A percentile compares a stretch with the other conserved stretches of the same genome.
These are phyloP conservation scores for Hypoxylon trugodes DNA, from an alignment of 495 filamentous ascomycete species.

Conservation along the genomic window DNA sequence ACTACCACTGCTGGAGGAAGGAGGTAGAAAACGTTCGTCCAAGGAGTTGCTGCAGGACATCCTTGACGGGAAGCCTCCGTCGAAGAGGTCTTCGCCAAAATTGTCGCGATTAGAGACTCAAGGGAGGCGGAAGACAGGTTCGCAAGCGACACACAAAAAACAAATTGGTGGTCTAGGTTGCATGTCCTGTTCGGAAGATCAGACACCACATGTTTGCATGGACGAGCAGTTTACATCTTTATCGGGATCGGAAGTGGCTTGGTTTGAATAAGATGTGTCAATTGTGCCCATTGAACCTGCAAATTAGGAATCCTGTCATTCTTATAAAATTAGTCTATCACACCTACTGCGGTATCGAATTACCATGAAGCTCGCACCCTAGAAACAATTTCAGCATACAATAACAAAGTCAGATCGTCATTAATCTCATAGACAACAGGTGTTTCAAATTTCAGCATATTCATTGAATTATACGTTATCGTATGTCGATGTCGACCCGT, in stretches of 20 bases:
- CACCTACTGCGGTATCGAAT: no score
- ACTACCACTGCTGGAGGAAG: conserved; percentile 12
- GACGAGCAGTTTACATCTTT: conserved; percentile 29
- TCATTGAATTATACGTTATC: no score
- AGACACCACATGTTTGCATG: conserved; percentile 33
- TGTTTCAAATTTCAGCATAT: no score
- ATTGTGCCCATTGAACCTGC: neutral
- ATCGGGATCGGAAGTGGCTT: conserved; percentile 22
- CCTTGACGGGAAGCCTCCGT: conserved; percentile 5
- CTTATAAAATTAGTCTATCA: no score
- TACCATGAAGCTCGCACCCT: no score
- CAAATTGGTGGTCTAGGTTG: neutral
- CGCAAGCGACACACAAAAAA: conserved; percentile 1
- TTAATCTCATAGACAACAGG: no score
- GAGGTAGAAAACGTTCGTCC: conserved; percentile 14
- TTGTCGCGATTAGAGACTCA: conserved; percentile 4
- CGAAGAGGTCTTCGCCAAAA: conserved; percentile 12
- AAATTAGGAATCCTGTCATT: conserved; percentile 4
- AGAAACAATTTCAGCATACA: no score
- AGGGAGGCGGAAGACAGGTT: conserved; percentile 1
- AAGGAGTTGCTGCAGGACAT: conserved; percentile 24
- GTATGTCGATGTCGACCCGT: neutral
- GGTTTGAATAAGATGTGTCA: conserved; percentile 4
- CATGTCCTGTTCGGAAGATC: conserved; percentile 35
- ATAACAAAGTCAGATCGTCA: no score